Base-by-base conservation (phyloP, 495 filamentous ascomycete genomes). In the Xylaria curta region DNA sequence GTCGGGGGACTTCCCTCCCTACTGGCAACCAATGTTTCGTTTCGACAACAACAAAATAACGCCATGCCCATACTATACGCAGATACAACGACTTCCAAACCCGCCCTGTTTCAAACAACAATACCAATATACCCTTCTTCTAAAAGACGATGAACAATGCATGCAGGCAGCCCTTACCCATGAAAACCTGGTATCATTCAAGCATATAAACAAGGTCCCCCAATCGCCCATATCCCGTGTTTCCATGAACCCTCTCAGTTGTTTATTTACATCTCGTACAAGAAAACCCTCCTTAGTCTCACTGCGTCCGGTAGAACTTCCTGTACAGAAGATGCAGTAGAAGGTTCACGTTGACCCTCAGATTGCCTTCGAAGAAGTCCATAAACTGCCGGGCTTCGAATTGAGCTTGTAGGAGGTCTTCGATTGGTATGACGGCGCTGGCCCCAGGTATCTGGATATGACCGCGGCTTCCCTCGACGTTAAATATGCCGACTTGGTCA, bases 401-500 rank as follows among this genome's bases (percentile, higher is more conserved):
- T 82, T 99, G 96, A 66, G 93, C 95, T 83, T 97, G 94, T 76
- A 99, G 86, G 78, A 98, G 84, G 81, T 97, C 95, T 78, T 99
- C 96, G 76, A 98, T 87, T 54, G 95, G 90, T 59, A 99, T 89
- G 76, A 94, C 89, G 33, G 93, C 94, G 76, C 92, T 97, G 47
- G 95, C 96, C 13, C 96, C 97, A 0, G 96, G 95, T 44, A 99
- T 92, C 88, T 97, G 94, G 85, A 98, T 97, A 73, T 93, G 94
- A 51, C 96, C 94, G 68, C 89, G 92, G 80, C 91, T 94, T 21
- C 94, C 97, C 79, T 99, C 97, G 62, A 99, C 85, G 73, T 90
- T 91, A 82, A 98, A 99, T 3, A 97, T 90, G 58, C 97, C 97
- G 63, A 99, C 94, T 81, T 96, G 91, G 79, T 99, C 97, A 73